These are phyloP conservation scores for Phaffomyces opuntiae DNA, from an alignment of 805 yeast genomes.

Conservation along the genomic window DNA sequence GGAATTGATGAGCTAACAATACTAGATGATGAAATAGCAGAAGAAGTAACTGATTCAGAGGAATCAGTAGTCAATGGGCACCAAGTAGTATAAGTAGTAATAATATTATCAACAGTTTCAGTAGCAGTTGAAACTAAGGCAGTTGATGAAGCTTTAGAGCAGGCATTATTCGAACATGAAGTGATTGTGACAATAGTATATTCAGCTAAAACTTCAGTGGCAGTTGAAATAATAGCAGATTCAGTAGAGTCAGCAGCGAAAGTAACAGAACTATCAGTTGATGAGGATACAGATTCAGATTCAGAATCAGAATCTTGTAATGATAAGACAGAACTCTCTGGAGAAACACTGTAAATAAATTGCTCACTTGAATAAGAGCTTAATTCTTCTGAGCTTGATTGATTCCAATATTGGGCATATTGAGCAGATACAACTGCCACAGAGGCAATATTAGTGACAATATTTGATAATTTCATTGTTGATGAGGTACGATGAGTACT, in stretches of 20 bases:
- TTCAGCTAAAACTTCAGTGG: background rate
- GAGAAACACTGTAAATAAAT: background rate
- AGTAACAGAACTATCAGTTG: background rate
- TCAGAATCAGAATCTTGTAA: too few relatives aligned
- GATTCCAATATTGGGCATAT: background rate
- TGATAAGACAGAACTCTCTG: too few relatives aligned
- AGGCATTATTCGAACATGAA: constrained; percentile 11
- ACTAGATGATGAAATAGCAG: too few relatives aligned
- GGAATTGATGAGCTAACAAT: too few relatives aligned
- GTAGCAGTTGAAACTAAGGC: constrained; percentile 21
- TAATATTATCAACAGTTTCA: constrained; percentile 18
- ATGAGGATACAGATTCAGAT: too few relatives aligned
- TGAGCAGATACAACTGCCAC: background rate
- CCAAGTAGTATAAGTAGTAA: constrained; percentile 11
- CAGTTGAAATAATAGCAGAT: background rate
- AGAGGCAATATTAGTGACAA: background rate
- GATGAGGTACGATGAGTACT: too few relatives aligned
- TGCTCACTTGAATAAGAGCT: too few relatives aligned
- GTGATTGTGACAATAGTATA: constrained; percentile 7
- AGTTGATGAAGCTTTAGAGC: constrained; percentile 20
- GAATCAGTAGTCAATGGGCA: background rate
- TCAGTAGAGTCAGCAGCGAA: background rate
- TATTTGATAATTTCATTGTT: background rate
- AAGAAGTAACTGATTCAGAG: too few relatives aligned
- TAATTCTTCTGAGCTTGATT: too few relatives aligned